These are phyloP conservation scores for Podaxis pistillaris DNA, from an alignment of 768 basidiomycete genomes.

Conservation along the genomic window DNA sequence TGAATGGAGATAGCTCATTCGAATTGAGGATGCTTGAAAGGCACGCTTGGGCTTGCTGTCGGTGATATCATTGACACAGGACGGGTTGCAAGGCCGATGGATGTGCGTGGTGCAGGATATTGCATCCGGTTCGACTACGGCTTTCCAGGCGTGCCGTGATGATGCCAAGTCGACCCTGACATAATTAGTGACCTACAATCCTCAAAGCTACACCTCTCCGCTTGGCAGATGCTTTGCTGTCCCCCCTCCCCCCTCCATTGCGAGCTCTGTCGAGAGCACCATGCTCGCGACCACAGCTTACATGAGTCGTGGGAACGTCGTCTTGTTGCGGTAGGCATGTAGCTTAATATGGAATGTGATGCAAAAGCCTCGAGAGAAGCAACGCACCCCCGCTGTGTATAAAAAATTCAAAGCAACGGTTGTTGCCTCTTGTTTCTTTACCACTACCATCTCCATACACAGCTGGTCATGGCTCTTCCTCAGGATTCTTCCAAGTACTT, in stretches of 20 bases:
- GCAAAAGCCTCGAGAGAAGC: conserved; percentile 28
- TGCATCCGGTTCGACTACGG: neutral
- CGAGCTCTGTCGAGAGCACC: neutral
- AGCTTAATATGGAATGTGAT: conserved; percentile 34
- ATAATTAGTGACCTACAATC: neutral
- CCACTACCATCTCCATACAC: conserved; percentile 35
- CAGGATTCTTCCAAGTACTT: conserved; percentile 32
- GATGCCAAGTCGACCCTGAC: neutral
- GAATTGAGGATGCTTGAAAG: neutral
- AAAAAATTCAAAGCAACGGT: conserved; percentile 28
- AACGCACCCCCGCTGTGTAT: conserved; percentile 31
- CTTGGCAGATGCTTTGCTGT: too few species aligned
- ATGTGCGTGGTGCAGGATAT: neutral
- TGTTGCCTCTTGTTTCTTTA: conserved; percentile 39
- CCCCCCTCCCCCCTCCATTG: neutral
- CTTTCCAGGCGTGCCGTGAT: neutral
- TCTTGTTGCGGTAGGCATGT: conserved; percentile 30
- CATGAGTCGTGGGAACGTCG: conserved; percentile 13
- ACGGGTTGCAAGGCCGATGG: neutral
- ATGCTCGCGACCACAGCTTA: neutral
- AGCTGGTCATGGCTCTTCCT: conserved; percentile 30
- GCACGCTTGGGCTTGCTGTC: neutral
- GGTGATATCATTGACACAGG: neutral
- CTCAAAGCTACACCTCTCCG: neutral
- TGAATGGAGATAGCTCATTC: neutral